Base-by-base conservation (phyloP, 1,139 yeast genomes). In the Fermentozyma sake region DNA sequence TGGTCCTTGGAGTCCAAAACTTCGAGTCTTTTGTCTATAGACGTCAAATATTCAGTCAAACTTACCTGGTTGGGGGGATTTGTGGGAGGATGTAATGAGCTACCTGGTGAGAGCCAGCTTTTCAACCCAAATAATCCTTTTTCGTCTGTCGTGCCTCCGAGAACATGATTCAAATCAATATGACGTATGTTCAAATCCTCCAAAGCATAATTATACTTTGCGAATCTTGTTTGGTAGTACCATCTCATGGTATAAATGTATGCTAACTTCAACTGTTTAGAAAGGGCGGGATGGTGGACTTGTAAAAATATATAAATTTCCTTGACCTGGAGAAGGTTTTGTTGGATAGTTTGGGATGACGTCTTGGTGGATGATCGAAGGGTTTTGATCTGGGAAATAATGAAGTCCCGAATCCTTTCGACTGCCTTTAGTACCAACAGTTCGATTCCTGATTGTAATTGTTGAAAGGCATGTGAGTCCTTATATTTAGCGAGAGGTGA, bases 161-260 rank as follows among this genome's bases (percentile, higher is more conserved):
- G 58, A 2, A 76, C 61, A 32, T 68, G 67, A 18, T 61, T 61
- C 33, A 58, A 64, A 42, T 77, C 87, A 14, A 76, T 69, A 17
- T 58, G 58, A 31, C 69, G 68, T 13, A 74, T 44, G 29, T 67
- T 72, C 33, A 83, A 55, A 37, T 77, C 76, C 36, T 85, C 84
- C 33, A 91, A 58, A 1, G 95, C 79, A 40, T 81, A 74, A 28
- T 81, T 59, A 53, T 89, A 91, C 41, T 91, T 77, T 14, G 81
- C 78, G 49, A 91, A 89, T 41, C 83, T 73, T 30, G 82, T 71
- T 34, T 70, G 68, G 50, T 91, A 91, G 58, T 91, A 91, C 98
- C 98, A 91, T 44, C 73, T 68, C 86, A 89, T 87, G 2, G 97
- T 89, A 46, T 76, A 79, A 8, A 79, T 61, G 50, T 91, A 91